phyloP scores from a whole-genome alignment of 2,329 filamentous ascomycete species.

The Scedosporium dehoogii region DNA sequence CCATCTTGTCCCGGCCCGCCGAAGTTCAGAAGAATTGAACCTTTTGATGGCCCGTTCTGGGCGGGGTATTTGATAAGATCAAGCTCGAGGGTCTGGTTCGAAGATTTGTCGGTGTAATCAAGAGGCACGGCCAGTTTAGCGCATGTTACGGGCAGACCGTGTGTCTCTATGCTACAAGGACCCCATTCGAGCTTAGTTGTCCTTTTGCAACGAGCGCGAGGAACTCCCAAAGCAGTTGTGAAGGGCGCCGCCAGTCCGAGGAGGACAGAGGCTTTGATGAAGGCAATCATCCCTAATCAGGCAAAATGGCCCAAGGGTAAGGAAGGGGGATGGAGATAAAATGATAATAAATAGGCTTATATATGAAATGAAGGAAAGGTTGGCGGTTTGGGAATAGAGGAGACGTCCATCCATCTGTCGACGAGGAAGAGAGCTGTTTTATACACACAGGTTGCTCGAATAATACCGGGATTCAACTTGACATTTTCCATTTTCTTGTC shows the following conservation, averaged over 20 bases:
- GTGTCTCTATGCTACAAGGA: neutral
- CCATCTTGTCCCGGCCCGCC: slow-evolving; percentile 22
- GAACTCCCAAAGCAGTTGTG: neutral
- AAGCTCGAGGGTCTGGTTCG: slow-evolving; percentile 18
- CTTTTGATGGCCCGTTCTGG: slow-evolving; percentile 18
- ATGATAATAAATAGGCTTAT: too few species aligned
- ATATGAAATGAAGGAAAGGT: too few species aligned
- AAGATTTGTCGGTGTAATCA: slow-evolving; percentile 23
- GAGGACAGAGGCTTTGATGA: neutral
- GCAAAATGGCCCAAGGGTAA: too few species aligned
- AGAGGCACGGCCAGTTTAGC: slow-evolving; percentile 26
- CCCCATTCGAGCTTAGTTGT: neutral
- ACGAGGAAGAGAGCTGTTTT: too few species aligned
- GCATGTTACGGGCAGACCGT: slow-evolving; percentile 17
- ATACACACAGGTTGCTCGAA: too few species aligned
- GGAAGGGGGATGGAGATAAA: too few species aligned
- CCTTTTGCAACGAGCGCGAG: neutral
- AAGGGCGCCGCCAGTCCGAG: neutral
- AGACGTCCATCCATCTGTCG: too few species aligned
- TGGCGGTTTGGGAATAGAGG: too few species aligned
- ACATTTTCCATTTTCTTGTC: neutral
- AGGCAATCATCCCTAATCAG: too few species aligned
- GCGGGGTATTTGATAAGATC: slow-evolving; percentile 22
- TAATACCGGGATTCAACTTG: neutral
- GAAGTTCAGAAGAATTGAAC: slow-evolving; percentile 29